Conservation (phyloP, 2,329 filamentous ascomycete species). For the Aspergillus calidoustus region DNA sequence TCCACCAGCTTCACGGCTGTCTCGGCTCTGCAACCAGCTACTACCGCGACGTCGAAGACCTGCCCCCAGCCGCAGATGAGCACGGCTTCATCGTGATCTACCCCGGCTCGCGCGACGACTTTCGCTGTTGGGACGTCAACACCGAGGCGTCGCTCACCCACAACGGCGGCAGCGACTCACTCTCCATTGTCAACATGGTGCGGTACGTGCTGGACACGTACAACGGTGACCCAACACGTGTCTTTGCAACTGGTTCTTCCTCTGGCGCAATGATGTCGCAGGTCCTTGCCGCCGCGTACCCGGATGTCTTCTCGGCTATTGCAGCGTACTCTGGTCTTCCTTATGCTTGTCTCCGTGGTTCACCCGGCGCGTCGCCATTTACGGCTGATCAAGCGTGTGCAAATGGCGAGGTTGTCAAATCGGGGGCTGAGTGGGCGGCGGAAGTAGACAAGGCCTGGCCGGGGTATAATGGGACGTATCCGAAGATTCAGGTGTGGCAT, state of each 20-base stretch:
- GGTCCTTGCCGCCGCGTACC: conserved; percentile 12
- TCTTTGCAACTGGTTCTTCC: conserved; percentile 13
- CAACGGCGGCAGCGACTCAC: conserved; percentile 16
- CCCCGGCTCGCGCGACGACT: conserved; percentile 12
- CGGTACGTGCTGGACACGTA: background rate
- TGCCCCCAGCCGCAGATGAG: conserved; percentile 8
- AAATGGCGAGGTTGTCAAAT: conserved; percentile 6
- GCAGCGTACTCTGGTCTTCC: conserved; percentile 12
- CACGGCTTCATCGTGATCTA: conserved; percentile 15
- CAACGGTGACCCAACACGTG: background rate
- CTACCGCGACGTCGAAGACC: conserved; percentile 1
- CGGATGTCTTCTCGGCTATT: conserved; percentile 8
- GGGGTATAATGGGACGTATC: conserved; percentile 14
- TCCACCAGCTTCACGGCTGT: conserved; percentile 14
- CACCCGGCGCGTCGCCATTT: conserved; percentile 7
- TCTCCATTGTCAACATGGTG: conserved; percentile 19
- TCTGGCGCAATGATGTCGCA: conserved; percentile 17
- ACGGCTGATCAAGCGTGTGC: conserved; percentile 13
- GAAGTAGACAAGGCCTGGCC: conserved; percentile 8
- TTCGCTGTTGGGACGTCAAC: conserved; percentile 16
- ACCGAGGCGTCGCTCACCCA: conserved; percentile 7
- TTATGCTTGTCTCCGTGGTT: conserved; percentile 12
- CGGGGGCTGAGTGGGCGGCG: conserved; percentile 7
- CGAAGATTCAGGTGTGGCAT: conserved; percentile 18
- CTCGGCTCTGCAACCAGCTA: conserved; percentile 9